phyloP scores from a whole-genome alignment of 345 rosid species.

The Rhodamnia argentea region DNA sequence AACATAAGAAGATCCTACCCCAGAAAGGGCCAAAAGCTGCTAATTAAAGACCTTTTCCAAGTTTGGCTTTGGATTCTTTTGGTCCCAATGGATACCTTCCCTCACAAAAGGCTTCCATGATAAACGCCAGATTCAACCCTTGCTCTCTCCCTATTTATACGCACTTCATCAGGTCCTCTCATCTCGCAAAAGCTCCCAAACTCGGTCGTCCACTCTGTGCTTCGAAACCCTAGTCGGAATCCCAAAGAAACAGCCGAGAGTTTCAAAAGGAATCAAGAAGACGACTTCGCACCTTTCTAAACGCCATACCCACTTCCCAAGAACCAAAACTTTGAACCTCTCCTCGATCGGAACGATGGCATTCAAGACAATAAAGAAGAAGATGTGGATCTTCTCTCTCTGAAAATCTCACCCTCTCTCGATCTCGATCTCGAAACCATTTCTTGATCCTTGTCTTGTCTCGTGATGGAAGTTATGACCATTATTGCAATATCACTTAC shows the following conservation, averaged over 20 bases:
- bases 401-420: constrained; percentile 1
- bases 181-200: not conserved
- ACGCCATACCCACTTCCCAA: not conserved
- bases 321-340: not conserved
- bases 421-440: not conserved
- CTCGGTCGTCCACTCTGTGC: not conserved
- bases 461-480: constrained; percentile 39
- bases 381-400: constrained; percentile 32
- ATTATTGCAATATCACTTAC: constrained; percentile 2
- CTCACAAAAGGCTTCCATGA: not conserved
- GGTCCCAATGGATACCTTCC: not conserved
- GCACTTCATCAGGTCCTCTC: not conserved
- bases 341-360: constrained; percentile 5
- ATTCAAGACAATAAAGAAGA: constrained; percentile 28
- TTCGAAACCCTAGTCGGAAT: not conserved
- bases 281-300: not conserved
- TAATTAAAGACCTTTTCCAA: not conserved
- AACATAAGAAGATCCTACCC: not conserved
- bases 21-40: not conserved
- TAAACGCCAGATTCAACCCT: not conserved
- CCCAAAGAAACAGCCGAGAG: not conserved
- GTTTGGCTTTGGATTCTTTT: not conserved
- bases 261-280: not conserved
- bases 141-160: not conserved
- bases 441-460: constrained; percentile 1